A percentile compares a stretch with the other conserved stretches of the same genome.
Conservation (phyloP, 1,284 basidiomycete genomes). For the Malassezia vespertilionis region DNA sequence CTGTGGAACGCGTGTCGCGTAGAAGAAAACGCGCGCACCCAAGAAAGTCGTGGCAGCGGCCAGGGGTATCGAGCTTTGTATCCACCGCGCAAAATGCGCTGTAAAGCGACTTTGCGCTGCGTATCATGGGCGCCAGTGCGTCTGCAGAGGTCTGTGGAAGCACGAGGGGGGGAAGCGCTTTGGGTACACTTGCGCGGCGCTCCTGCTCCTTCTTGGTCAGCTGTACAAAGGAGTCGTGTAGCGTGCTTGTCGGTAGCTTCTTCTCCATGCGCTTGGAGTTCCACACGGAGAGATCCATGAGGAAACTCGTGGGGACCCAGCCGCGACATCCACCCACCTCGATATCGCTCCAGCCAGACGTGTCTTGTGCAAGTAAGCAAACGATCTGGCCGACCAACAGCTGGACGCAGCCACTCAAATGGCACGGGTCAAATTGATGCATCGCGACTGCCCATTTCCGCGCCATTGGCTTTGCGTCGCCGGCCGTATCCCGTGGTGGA, state of each 20-base stretch:
- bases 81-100: no score
- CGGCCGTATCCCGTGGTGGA: no score
- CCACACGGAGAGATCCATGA: slow-evolving; percentile 3
- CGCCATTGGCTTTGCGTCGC: neutral
- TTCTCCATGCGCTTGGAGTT: neutral
- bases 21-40: no score
- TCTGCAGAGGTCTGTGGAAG: no score
- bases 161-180: no score
- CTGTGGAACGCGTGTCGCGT: no score
- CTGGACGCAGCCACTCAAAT: slow-evolving; percentile 58
- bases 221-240: neutral
- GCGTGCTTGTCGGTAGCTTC: neutral
- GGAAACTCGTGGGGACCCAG: slow-evolving; percentile 85
- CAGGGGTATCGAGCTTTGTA: no score
- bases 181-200: no score
- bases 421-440: slow-evolving; percentile 44
- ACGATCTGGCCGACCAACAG: slow-evolving; percentile 85
- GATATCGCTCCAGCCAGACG: slow-evolving; percentile 97
- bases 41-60: no score
- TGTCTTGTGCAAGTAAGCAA: slow-evolving; percentile 71
- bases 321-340: slow-evolving; percentile 60
- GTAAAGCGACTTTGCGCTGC: no score
- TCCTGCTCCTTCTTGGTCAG: no score
- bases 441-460: slow-evolving; percentile 41
- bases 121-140: no score